Conservation (phyloP, 352 stramenopile species). For the Thalassiosira hispida region DNA sequence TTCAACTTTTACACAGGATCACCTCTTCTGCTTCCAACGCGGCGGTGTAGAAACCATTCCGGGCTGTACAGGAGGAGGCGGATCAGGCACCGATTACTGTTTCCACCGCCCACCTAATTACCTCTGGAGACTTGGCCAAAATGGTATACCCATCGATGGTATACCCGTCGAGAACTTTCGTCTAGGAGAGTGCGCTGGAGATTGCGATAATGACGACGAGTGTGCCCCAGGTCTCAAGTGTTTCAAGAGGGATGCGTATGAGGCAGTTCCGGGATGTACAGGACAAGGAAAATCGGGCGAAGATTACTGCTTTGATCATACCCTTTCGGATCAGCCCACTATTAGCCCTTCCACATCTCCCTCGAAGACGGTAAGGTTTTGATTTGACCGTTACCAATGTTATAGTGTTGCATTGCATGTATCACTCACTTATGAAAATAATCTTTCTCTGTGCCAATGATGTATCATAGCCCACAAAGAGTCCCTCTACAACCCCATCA, state of each 20-base stretch:
- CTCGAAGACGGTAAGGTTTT: not conserved
- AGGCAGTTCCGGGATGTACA: constrained; percentile 1
- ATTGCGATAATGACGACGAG: constrained; percentile 57
- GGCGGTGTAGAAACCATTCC: constrained; percentile 27
- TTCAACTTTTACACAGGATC: not conserved
- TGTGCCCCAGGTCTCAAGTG: constrained; percentile 26
- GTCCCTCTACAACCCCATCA: not conserved
- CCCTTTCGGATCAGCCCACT: not conserved
- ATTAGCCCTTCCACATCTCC: not conserved
- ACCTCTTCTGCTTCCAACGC: constrained; percentile 49
- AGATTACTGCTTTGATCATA: constrained; percentile 9
- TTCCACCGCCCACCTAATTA: constrained; percentile 5
- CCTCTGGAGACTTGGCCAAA: too few species aligned
- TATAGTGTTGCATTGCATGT: not conserved
- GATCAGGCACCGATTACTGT: constrained; percentile 23
- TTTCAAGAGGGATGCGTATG: not conserved
- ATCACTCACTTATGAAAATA: not conserved
- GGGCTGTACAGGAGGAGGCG: constrained; percentile 36
- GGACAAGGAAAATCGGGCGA: not conserved
- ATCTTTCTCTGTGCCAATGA: not conserved
- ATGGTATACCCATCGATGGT: constrained; percentile 21
- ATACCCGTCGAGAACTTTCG: constrained; percentile 14
- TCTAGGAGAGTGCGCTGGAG: constrained; percentile 46
- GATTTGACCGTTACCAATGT: not conserved
- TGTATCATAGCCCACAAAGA: constrained; percentile 8